Evolutionary conservation across 495 filamentous ascomycete species (phyloP), one percentile per base, ranked within the genome.

Genomic region (Xylaria cubensis): DNA sequence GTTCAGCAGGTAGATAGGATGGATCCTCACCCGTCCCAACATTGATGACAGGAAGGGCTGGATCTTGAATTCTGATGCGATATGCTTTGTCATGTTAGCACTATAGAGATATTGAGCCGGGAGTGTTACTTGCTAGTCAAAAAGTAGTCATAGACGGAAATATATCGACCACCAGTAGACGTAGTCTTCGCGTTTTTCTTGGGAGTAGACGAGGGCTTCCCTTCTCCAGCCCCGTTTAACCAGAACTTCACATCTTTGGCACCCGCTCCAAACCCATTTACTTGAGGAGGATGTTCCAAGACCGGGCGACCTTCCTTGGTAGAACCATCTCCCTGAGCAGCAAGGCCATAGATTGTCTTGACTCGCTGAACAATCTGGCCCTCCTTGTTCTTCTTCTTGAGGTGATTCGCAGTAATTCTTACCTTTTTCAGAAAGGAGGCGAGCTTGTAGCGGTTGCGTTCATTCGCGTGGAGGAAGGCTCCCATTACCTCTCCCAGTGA

Each of bases 1-100:
- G 83, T 69, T 93, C 88, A 8, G 85, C 78, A 0, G 92, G 90
- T 42, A 93, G 73, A 74, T 90, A 93, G 56, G 79, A 81, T 0
- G 91, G 89, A 29, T 86, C 82, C 1, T 86, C 80, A 3, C 51
- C 76, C 19, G 77, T 88, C 24, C 91, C 91, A n/a, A 90, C 86
- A 73, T 94, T 92, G 64, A 94, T 79, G 1, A 92, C 86, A 0
- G 67, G 56, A 4, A 67, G 19, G 0, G 1, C 1, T 26, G 6
- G 6, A 39, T 66, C 29, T 46, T 32, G 1, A n/a, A 64, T 53
- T 50, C 0, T 17, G 32, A 46, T 32, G 42, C 73, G 32, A 67
- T 58, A 67, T 34, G 74, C 59, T 72, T 56, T 32, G 42, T 70
- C 53, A 41, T 74, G 56, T 32, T 29, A 69, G 66, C 41, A 29